Conservation (phyloP, 2,329 filamentous ascomycete species). For the Nakataea oryzae region DNA sequence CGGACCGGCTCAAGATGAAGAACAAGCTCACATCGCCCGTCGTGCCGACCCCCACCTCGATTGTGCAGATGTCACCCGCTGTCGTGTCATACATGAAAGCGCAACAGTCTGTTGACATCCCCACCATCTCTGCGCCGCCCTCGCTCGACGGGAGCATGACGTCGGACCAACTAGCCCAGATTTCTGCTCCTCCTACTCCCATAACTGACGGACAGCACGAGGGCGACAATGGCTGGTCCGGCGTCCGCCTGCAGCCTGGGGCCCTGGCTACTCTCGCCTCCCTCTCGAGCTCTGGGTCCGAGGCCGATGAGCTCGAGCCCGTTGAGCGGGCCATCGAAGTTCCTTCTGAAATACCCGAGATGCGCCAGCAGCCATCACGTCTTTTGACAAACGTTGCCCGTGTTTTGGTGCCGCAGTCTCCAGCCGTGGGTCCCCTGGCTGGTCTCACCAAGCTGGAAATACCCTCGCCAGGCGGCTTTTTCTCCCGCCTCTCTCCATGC, state of each 20-base stretch:
- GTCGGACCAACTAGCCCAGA: slow-evolving; percentile 67
- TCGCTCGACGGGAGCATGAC: slow-evolving; percentile 83
- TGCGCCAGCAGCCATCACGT: slow-evolving; percentile 39
- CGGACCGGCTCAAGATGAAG: slow-evolving; percentile 26
- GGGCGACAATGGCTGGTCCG: slow-evolving; percentile 56
- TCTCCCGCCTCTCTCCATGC: slow-evolving; percentile 68
- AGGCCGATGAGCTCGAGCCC: slow-evolving; percentile 50
- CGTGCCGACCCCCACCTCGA: slow-evolving; percentile 51
- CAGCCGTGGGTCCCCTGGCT: slow-evolving; percentile 48
- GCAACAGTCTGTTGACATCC: slow-evolving; percentile 54
- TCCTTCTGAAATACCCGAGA: slow-evolving; percentile 31
- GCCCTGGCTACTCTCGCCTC: slow-evolving; percentile 74
- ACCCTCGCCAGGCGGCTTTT: slow-evolving; percentile 86
- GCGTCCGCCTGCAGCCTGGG: slow-evolving; percentile 65
- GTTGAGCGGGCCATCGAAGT: slow-evolving; percentile 44
- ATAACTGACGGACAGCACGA: slow-evolving; percentile 50
- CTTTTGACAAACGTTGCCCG: slow-evolving; percentile 32
- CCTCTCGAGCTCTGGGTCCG: slow-evolving; percentile 47
- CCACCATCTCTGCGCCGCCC: slow-evolving; percentile 69
- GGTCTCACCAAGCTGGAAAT: slow-evolving; percentile 77
- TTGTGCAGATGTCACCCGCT: slow-evolving; percentile 66
- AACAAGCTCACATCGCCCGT: slow-evolving; percentile 47
- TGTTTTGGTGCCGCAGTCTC: slow-evolving; percentile 23
- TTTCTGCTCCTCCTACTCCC: slow-evolving; percentile 80
- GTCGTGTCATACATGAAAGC: slow-evolving; percentile 60